These are phyloP conservation scores for Scedosporium dehoogii DNA, from an alignment of 2,329 filamentous ascomycete species.

Conservation along the genomic window DNA sequence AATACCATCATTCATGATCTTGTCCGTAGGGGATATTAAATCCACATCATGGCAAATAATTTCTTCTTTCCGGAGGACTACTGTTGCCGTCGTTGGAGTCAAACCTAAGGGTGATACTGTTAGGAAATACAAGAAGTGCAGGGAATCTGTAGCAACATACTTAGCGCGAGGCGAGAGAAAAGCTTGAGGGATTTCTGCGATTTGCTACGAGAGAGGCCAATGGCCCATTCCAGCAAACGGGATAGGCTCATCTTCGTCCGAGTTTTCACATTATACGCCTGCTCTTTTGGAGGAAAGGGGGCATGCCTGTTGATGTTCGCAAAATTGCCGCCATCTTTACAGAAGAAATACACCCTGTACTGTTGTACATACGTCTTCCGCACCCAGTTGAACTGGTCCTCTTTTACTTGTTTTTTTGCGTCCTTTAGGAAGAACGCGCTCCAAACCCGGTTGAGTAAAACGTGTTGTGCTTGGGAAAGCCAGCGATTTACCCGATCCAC, in stretches of 20 bases:
- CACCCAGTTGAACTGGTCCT: constrained; percentile 17
- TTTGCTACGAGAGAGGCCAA: constrained; percentile 34
- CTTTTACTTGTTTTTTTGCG: constrained; percentile 26
- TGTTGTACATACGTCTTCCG: constrained; percentile 21
- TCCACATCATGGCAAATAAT: constrained; percentile 30
- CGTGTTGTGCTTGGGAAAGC: constrained; percentile 20
- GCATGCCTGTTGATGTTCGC: not conserved
- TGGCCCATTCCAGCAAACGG: constrained; percentile 41
- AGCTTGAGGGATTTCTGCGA: constrained; percentile 42
- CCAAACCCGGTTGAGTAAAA: constrained; percentile 37
- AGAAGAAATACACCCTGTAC: constrained; percentile 44
- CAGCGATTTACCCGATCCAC: not conserved
- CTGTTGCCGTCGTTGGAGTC: constrained; percentile 36
- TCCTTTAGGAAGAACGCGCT: constrained; percentile 33
- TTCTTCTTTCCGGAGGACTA: constrained; percentile 34
- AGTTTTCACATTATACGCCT: constrained; percentile 11
- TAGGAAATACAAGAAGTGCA: constrained; percentile 13
- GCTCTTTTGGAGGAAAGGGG: constrained; percentile 13
- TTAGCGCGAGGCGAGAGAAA: constrained; percentile 47
- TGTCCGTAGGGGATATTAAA: constrained; percentile 25
- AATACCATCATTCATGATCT: constrained; percentile 59
- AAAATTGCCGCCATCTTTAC: constrained; percentile 38
- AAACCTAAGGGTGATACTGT: constrained; percentile 30
- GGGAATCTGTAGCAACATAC: constrained; percentile 21
- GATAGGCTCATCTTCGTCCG: constrained; percentile 26